Evolutionary conservation across 768 basidiomycete genomes (phyloP).

Genomic region (Psilocybe sp.): DNA sequence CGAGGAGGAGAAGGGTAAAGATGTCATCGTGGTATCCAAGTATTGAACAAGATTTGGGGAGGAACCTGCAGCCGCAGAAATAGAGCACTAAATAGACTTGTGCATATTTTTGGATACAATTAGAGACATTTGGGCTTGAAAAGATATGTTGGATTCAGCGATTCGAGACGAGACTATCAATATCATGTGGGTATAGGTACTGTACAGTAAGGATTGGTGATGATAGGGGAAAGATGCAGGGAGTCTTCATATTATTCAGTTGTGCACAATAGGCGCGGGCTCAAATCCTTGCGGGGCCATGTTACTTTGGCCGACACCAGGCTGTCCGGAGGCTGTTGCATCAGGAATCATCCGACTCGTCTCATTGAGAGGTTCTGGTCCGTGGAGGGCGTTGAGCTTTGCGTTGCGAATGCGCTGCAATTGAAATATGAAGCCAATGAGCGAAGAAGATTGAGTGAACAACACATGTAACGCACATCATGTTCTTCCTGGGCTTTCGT

Average conservation of each 20-base stretch:
- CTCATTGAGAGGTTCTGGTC: conserved; percentile 3
- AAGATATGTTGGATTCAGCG: no score
- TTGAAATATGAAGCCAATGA: neutral
- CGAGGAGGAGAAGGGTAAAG: conserved; percentile 1
- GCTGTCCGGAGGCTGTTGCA: neutral
- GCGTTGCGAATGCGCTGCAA: conserved; percentile 13
- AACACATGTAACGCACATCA: conserved; percentile 14
- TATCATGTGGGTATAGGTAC: no score
- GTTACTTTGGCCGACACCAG: neutral
- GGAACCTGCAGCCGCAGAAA: neutral
- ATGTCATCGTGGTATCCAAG: conserved; percentile 11
- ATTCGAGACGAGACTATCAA: no score
- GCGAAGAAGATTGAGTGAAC: neutral
- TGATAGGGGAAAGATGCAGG: no score
- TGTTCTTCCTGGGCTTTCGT: conserved; percentile 20
- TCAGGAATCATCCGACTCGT: conserved; percentile 2
- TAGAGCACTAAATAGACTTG: neutral
- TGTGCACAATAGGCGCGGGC: no score
- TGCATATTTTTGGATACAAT: no score
- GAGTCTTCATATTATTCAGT: no score
- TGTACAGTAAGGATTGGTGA: no score
- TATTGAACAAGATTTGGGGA: neutral
- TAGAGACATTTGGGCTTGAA: neutral
- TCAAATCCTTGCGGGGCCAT: no score
- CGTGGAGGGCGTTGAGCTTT: conserved; percentile 15